Conservation (phyloP, 495 filamentous ascomycete genomes). For the Annulohypoxylon maeteangense region DNA sequence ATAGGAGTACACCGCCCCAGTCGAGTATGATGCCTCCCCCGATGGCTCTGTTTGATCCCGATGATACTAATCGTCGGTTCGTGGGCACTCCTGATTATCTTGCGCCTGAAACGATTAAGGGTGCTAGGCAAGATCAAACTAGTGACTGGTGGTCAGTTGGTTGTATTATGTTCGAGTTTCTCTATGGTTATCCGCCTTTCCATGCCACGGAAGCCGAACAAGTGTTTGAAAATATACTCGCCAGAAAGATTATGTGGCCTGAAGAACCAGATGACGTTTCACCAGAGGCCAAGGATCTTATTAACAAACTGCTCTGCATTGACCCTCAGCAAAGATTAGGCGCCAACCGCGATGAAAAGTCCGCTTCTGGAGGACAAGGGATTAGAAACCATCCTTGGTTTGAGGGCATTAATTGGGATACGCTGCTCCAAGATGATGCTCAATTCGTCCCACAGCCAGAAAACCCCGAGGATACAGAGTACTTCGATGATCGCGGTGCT, state of each 20-base stretch:
- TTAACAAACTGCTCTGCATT: constrained; percentile 86
- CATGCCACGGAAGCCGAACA: constrained; percentile 90
- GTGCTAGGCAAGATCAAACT: constrained; percentile 93
- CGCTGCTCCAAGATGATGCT: constrained; percentile 88
- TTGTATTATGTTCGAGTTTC: constrained; percentile 96
- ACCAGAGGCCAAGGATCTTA: constrained; percentile 88
- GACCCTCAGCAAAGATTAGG: constrained; percentile 85
- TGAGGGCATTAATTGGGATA: constrained; percentile 86
- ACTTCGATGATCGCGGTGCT: constrained; percentile 93
- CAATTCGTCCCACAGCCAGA: constrained; percentile 93
- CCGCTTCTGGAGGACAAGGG: constrained; percentile 83
- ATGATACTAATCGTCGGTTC: constrained; percentile 91
- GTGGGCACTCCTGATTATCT: constrained; percentile 98
- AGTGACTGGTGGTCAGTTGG: constrained; percentile 99
- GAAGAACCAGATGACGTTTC: constrained; percentile 78
- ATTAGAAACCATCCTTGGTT: constrained; percentile 94
- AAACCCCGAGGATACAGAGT: constrained; percentile 97
- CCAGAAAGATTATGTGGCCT: constrained; percentile 89
- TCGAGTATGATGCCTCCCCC: constrained; percentile 89
- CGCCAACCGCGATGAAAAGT: constrained; percentile 82
- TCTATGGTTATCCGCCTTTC: constrained; percentile 91
- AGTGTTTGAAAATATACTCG: constrained; percentile 96
- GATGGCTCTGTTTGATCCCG: constrained; percentile 95
- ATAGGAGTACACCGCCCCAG: constrained; percentile 69
- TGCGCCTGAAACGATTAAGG: constrained; percentile 95